Conservation (phyloP, 495 filamentous ascomycete genomes). For the Patellaria atrata region DNA sequence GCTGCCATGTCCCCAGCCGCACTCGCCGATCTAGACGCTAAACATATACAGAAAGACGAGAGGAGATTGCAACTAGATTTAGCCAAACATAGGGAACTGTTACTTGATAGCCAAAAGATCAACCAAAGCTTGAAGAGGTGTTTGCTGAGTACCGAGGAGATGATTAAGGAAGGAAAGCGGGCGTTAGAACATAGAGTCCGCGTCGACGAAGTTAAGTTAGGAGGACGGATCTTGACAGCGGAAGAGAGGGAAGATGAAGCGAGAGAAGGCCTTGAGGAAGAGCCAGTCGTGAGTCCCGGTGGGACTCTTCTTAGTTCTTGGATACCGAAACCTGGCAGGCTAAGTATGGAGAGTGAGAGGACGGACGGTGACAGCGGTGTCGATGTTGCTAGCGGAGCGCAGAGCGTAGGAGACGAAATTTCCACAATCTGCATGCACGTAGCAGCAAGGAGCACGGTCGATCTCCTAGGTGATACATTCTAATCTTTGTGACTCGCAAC, state of each 20-base stretch:
- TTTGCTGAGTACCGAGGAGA: slow-evolving; percentile 68
- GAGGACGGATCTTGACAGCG: slow-evolving; percentile 62
- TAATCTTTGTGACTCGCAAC: too few species aligned
- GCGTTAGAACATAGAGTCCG: slow-evolving; percentile 70
- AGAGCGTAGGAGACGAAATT: too few species aligned
- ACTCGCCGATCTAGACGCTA: slow-evolving; percentile 32
- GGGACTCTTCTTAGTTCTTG: slow-evolving; percentile 16
- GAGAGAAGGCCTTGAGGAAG: slow-evolving; percentile 1
- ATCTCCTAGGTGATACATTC: too few species aligned
- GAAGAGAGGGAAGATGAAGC: slow-evolving; percentile 45
- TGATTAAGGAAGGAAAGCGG: slow-evolving; percentile 76
- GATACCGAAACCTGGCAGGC: too few species aligned
- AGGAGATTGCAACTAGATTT: slow-evolving; percentile 69
- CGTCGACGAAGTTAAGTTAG: slow-evolving; percentile 62
- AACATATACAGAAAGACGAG: slow-evolving; percentile 45
- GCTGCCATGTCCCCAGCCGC: slow-evolving; percentile 31
- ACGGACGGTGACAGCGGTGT: too few species aligned
- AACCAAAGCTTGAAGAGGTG: slow-evolving; percentile 87
- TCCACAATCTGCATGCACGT: too few species aligned
- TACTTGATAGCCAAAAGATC: slow-evolving; percentile 80
- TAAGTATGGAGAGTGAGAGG: too few species aligned
- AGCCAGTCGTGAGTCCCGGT: too few species aligned
- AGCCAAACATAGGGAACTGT: slow-evolving; percentile 71
- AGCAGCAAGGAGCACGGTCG: too few species aligned
- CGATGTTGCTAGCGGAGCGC: too few species aligned